Evolutionary conservation across 208 protist genomes (phyloP), one percentile per base, ranked within the genome.

Genomic region (Acanthamoeba polyphaga): DNA sequence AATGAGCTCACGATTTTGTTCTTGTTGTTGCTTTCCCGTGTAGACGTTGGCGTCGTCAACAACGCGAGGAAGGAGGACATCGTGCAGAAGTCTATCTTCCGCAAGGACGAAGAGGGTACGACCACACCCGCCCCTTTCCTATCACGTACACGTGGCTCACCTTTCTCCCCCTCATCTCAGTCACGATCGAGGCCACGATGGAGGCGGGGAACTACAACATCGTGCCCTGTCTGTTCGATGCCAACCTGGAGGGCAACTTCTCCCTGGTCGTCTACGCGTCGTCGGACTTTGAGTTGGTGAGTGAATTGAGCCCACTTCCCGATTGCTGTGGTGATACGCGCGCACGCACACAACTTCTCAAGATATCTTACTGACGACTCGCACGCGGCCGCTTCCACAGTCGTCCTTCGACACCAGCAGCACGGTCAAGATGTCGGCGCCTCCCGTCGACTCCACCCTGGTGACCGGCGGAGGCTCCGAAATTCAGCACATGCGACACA

Each of bases 181-280:
- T 89, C 82, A 92, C 55, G 27, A 32, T 55, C 13, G 87, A 92
- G 49, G 87, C 60, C 32, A 34, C 46, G 3, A 92, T 92, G 87
- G 87, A 92, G 32, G 60, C 87, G 13, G 87, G 87, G 22, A 58
- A 22, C 87, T 92, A 92, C 87, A 92, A 92, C 60, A 92, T 92
- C 22, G 64, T 92, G 32, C 87, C 87, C 4, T 92, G 87, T 34
- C 64, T 92, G 60, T 92, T 92, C 38, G 87, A 92, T 12, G 87
- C 87, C 32, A 74, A 74, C 32, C 22, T 92, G 62, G 87, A 92
- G 87, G 87, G 87, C 87, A 92, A 68, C 53, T 92, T 92, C 62
- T 49, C 55, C 6, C 43, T 92, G 60, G 66, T 92, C n/a, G 62
- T 92, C 62, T 92, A 92, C 43, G 55, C 62, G 9, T 55, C 55